phyloP scores from a whole-genome alignment of 2,329 filamentous ascomycete species.

The Fusarium siculi region DNA sequence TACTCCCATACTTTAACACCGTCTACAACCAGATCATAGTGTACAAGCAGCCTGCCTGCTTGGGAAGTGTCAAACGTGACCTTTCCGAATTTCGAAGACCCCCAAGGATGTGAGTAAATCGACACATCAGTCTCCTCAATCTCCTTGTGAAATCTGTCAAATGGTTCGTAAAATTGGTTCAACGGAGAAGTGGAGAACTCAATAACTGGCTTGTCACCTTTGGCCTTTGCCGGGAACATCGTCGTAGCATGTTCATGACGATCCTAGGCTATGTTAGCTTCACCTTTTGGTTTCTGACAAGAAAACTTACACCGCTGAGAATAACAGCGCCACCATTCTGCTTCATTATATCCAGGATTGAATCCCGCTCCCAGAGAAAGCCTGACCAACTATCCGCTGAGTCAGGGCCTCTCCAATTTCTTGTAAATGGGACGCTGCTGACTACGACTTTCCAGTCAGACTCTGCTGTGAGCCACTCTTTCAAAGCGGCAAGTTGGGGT shows the following conservation, averaged over 20 bases:
- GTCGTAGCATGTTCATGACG: not conserved
- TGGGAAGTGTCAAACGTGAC: not conserved
- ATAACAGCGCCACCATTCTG: not conserved
- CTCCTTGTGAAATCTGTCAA: not conserved
- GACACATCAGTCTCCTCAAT: not conserved
- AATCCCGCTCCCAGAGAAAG: not conserved
- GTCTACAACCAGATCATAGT: not conserved
- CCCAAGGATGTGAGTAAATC: not conserved
- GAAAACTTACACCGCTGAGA: not conserved
- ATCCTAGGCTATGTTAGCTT: not conserved
- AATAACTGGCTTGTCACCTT: not conserved
- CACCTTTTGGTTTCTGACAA: accelerated
- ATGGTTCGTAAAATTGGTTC: not conserved
- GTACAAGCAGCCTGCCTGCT: accelerated
- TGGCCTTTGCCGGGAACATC: not conserved
- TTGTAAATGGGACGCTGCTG: not conserved
- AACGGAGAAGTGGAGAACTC: not conserved
- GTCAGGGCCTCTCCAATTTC: not conserved
- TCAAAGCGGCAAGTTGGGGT: not conserved
- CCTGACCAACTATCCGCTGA: not conserved
- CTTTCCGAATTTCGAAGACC: not conserved
- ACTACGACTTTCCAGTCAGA: not conserved
- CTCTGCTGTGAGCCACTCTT: not conserved
- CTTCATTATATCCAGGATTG: not conserved
- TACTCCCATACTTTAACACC: not conserved